Evolutionary conservation across 1,284 basidiomycete genomes (phyloP).

Genomic region (Trametes hirsuta): DNA sequence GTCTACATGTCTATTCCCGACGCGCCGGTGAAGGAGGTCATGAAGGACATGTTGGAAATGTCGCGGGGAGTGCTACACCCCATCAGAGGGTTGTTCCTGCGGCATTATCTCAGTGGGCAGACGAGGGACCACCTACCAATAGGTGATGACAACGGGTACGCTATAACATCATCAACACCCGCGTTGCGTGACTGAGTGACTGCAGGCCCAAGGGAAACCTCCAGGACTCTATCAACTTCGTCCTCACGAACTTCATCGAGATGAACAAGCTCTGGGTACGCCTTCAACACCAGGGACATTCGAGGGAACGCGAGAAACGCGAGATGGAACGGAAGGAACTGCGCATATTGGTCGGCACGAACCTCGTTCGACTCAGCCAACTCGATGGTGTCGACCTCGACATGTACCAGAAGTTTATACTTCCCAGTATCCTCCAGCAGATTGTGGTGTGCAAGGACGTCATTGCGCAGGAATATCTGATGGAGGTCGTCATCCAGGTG

Average conservation of each 20-base stretch:
- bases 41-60: conserved; percentile 99
- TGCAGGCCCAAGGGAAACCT: conserved; percentile 82
- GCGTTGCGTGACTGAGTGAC: background rate
- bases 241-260: conserved; percentile 96
- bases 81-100: conserved; percentile 88
- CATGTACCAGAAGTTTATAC: conserved; percentile 83
- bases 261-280: conserved; percentile 99
- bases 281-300: conserved; percentile 94
- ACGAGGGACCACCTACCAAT: conserved; percentile 92
- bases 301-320: conserved; percentile 92
- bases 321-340: conserved; percentile 93
- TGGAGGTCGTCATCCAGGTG: conserved; percentile 98
- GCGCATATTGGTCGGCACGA: conserved; percentile 93
- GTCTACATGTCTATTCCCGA: conserved; percentile 97
- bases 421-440: conserved; percentile 91
- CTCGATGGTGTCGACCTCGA: conserved; percentile 92
- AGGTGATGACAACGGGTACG: conserved; percentile 82
- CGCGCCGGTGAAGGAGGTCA: conserved; percentile 95
- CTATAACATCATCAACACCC: conserved; percentile 7
- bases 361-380: conserved; percentile 91
- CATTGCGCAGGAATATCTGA: conserved; percentile 96
- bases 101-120: conserved; percentile 94
- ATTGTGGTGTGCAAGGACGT: conserved; percentile 97
- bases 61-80: conserved; percentile 93
- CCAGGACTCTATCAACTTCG: conserved; percentile 92